Percentiles rank a stretch among this genome's conserved stretches.
These are phyloP conservation scores for Hypoxylon subgilvum DNA, from an alignment of 495 filamentous ascomycete genomes.

Conservation along the genomic window DNA sequence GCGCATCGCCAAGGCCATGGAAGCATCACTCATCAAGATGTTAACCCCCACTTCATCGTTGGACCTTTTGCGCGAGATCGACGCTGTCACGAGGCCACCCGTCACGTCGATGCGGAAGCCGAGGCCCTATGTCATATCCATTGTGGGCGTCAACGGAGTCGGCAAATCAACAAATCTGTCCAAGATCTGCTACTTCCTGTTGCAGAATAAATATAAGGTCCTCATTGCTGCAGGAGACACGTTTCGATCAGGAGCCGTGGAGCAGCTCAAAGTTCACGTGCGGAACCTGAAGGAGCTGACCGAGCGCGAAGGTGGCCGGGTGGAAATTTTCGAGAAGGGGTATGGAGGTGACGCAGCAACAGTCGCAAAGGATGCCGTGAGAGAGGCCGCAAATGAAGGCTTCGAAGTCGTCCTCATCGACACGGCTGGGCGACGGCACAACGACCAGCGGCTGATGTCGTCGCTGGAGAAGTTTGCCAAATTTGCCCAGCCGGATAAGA, in stretches of 20 bases:
- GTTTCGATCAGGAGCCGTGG: constrained; percentile 95
- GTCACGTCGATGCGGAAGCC: constrained; percentile 58
- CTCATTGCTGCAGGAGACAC: constrained; percentile 95
- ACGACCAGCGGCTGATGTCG: constrained; percentile 93
- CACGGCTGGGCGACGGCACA: constrained; percentile 92
- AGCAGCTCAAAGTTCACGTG: constrained; percentile 93
- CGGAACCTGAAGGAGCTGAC: constrained; percentile 87
- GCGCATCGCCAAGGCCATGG: constrained; percentile 81
- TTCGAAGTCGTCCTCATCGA: constrained; percentile 97
- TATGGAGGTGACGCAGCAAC: constrained; percentile 97
- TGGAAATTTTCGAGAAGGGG: constrained; percentile 93
- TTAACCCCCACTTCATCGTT: constrained; percentile 93
- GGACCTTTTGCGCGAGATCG: constrained; percentile 91
- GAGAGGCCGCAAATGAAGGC: constrained; percentile 71
- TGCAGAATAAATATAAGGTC: constrained; percentile 96
- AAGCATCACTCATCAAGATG: constrained; percentile 88
- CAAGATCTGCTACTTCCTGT: constrained; percentile 95
- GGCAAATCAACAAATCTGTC: constrained; percentile 96
- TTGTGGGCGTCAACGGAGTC: constrained; percentile 97
- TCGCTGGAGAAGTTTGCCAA: constrained; percentile 96
- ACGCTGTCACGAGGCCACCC: constrained; percentile 72
- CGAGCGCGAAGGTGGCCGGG: constrained; percentile 76
- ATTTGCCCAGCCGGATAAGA: constrained; percentile 94
- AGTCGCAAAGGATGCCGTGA: constrained; percentile 91
- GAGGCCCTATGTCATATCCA: constrained; percentile 93